Evolutionary conservation across 164 flowering plant species (phyloP).

Genomic region (Berberis thunbergii): DNA sequence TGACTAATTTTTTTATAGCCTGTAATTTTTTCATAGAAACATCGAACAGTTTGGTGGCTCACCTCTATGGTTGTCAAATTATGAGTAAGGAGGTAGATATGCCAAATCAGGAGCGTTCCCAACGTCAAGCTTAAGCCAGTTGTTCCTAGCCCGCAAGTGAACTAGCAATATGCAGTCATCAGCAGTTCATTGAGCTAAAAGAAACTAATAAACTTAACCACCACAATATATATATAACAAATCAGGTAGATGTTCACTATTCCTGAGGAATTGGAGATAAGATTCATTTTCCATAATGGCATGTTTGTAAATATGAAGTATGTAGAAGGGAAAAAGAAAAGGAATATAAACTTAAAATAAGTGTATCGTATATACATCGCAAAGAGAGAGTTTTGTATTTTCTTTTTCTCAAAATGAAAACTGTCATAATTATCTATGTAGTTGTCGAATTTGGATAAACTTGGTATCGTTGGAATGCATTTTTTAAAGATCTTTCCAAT

Average conservation of each 20-base stretch:
- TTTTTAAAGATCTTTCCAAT: too few species aligned
- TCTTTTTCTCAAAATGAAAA: too few species aligned
- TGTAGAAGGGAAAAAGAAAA: too few species aligned
- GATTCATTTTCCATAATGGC: too few species aligned
- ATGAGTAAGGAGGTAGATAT: conserved; percentile 47
- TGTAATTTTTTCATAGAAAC: too few species aligned
- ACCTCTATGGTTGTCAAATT: conserved; percentile 89
- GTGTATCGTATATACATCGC: too few species aligned
- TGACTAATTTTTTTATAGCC: too few species aligned
- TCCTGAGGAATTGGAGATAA: background rate
- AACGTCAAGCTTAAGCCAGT: conserved; percentile 34
- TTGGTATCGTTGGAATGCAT: too few species aligned
- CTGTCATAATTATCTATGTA: too few species aligned
- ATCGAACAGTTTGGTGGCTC: background rate
- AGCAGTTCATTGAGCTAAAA: background rate
- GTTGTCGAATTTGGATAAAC: too few species aligned
- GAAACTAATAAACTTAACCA: background rate
- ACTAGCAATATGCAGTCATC: conserved; percentile 18
- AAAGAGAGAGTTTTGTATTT: too few species aligned
- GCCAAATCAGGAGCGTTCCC: conserved; percentile 61
- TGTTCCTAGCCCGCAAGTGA: conserved; percentile 29
- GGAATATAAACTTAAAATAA: background rate
- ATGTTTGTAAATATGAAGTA: too few species aligned
- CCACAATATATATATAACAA: background rate
- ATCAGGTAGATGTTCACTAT: background rate